Evolutionary conservation across 345 rosid species (phyloP).

Genomic region (Brassica incana): DNA sequence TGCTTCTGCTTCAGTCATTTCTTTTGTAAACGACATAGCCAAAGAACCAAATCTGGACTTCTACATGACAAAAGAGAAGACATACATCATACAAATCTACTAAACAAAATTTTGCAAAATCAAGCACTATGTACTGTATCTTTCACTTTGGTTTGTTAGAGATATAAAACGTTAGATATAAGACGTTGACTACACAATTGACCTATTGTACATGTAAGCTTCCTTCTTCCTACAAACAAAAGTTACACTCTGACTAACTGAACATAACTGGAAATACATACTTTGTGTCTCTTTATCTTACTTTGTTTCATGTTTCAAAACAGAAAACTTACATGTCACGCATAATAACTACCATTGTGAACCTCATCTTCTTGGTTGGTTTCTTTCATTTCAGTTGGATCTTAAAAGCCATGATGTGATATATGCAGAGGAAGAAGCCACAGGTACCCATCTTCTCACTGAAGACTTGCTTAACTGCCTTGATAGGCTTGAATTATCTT

Average conservation of each 20-base stretch:
- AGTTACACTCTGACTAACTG: neutral
- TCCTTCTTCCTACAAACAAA: slow-evolving; percentile 19
- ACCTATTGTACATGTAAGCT: slow-evolving; percentile 79
- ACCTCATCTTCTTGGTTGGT: too few species aligned
- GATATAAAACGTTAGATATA: too few species aligned
- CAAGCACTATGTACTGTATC: neutral
- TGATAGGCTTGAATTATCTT: slow-evolving; percentile 92
- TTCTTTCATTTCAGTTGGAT: too few species aligned
- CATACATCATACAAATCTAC: neutral
- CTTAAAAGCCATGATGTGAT: too few species aligned
- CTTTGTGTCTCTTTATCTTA: too few species aligned
- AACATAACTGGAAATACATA: too few species aligned
- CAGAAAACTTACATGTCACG: too few species aligned
- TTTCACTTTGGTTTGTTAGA: neutral
- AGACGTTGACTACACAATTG: slow-evolving; percentile 86
- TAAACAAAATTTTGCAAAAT: neutral
- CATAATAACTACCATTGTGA: too few species aligned
- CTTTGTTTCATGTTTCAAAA: too few species aligned
- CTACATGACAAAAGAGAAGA: neutral
- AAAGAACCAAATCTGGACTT: neutral
- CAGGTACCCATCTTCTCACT: slow-evolving; percentile 91
- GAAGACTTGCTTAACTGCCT: slow-evolving; percentile 86
- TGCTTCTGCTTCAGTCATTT: neutral
- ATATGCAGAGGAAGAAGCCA: too few species aligned
- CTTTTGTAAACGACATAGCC: neutral